Conservation (phyloP, 2,329 filamentous ascomycete genomes). For the Trichoderma sp. region DNA sequence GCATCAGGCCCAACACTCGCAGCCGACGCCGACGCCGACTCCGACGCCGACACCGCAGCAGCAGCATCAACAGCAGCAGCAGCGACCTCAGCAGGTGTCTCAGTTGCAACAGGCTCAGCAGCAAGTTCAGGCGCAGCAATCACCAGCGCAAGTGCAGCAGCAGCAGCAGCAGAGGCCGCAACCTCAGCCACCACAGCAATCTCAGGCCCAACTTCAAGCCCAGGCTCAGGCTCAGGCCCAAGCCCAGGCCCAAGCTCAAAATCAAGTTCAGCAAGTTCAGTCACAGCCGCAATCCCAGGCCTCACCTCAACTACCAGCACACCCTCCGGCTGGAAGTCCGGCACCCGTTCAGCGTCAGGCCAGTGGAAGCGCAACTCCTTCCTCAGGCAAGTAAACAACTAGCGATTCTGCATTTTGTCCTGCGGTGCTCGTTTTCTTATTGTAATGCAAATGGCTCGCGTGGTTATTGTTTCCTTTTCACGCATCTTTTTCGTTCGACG, state of each 20-base stretch:
- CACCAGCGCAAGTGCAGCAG: constrained; percentile 21
- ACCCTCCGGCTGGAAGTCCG: constrained; percentile 22
- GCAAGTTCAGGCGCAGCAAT: constrained; percentile 15
- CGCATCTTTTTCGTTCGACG: neutral
- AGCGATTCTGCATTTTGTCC: neutral
- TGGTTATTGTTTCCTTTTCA: neutral
- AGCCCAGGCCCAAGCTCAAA: constrained; percentile 18
- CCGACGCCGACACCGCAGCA: constrained; percentile 21
- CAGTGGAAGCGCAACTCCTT: constrained; percentile 42
- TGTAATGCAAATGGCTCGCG: neutral
- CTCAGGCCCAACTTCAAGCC: constrained; percentile 15
- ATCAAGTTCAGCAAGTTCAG: constrained; percentile 13
- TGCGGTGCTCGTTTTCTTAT: neutral
- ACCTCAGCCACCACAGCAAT: constrained; percentile 8
- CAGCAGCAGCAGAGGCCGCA: constrained; percentile 17
- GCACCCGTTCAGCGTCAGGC: constrained; percentile 34
- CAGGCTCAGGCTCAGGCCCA: neutral
- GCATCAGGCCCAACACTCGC: constrained; percentile 23
- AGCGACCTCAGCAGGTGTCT: constrained; percentile 25
- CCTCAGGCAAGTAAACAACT: constrained; percentile 28
- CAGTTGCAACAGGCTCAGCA: constrained; percentile 23
- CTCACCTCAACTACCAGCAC: constrained; percentile 21
- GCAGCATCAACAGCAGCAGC: constrained; percentile 7
- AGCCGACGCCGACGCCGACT: constrained; percentile 8
- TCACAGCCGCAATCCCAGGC: constrained; percentile 23